Evolutionary conservation across 352 stramenopile genomes (phyloP), one percentile per base, ranked within the genome.

Genomic region (Globisporangium abappressorium): DNA sequence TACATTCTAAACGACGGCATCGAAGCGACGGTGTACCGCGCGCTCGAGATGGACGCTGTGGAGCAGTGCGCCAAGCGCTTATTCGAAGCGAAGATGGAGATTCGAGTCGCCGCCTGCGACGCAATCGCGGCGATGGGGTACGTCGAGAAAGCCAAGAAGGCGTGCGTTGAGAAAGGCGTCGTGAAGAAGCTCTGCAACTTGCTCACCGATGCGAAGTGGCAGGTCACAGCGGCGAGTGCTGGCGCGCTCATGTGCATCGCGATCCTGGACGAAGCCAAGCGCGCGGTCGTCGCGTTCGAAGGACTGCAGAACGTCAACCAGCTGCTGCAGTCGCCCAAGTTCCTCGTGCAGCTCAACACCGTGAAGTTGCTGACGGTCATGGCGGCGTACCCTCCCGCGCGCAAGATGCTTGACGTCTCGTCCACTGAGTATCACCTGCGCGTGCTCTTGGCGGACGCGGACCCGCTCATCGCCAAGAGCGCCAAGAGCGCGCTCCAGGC

Each of bases 231-330:
- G 0, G 77, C 82, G 18, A 80, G 75, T 55, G 77, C 81, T 0
- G 82, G 85, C 5, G 85, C 84, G 49, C 75, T 93, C 65, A 92
- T 92, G 82, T 76, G 69, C 57, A 61, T 93, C 51, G 79, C 81
- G 3, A 78, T 88, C 14, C 53, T 90, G 64, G 84, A 92, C 65
- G 82, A 92, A 30, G 76, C 82, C 24, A 93, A 93, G 79, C 79
- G 80, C 34, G 70, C 77, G 65, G 79, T 93, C 59, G 76, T 92
- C 41, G 70, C 72, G 15, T 69, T 68, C 33, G 79, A 89, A 15
- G 81, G 71, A 5, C 73, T 91, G 7, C 65, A 74, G 30, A 71
- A 43, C n/a, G 64, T 89, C 46, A 89, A 89, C 53, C 79, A 88
- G 57, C 66, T 93, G 43, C 72, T 94, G 68, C 75, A 91, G 72